Base-by-base conservation (phyloP, 805 yeast genomes). In the Candida schatavii region DNA sequence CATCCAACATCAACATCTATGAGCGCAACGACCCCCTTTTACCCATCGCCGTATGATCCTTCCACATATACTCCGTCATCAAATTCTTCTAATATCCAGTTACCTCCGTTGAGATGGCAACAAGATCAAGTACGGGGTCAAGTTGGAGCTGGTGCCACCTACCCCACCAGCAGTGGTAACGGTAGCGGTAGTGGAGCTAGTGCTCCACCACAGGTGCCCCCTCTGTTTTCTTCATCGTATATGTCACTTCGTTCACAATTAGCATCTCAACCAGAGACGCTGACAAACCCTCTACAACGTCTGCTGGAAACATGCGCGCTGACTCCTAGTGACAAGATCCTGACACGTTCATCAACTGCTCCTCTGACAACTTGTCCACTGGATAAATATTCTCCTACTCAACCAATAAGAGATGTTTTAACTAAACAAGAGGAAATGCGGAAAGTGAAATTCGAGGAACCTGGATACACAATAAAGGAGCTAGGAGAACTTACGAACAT, bases 51-150 rank as follows among this genome's bases (percentile, higher is more conserved):
- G 6, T 18, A 20, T n/a, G 36, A 33, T 5, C 6, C 26, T 20
- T 14, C 36, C 7, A 20, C n/a, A n/a, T n/a, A n/a, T n/a, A n/a
- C n/a, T n/a, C n/a, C n/a, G n/a, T n/a, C n/a, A n/a, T n/a, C n/a
- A n/a, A n/a, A n/a, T n/a, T n/a, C n/a, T n/a, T n/a, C n/a, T 6
- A 19, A 19, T 15, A 33, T 33, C 14, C 36, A 33, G 20, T n/a
- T 33, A 3, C 36, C 36, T 5, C 36, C 36, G 9, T 19, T 33
- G n/a, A 33, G 36, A 27, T 33, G 36, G 36, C 25, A 33, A 17
- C 27, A 33, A 10, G 14, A 33, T 25, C 35, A 31, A 31, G 22
- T 31, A 10, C 35, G 19, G 11, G 35, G 19, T 20, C 35, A 31
- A 31, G 22, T 13, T 13, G 9, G 28, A 25, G 13, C 28, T 25